These are phyloP conservation scores for Blastocystis sp. DNA, from an alignment of 352 stramenopile genomes.

Conservation along the genomic window DNA sequence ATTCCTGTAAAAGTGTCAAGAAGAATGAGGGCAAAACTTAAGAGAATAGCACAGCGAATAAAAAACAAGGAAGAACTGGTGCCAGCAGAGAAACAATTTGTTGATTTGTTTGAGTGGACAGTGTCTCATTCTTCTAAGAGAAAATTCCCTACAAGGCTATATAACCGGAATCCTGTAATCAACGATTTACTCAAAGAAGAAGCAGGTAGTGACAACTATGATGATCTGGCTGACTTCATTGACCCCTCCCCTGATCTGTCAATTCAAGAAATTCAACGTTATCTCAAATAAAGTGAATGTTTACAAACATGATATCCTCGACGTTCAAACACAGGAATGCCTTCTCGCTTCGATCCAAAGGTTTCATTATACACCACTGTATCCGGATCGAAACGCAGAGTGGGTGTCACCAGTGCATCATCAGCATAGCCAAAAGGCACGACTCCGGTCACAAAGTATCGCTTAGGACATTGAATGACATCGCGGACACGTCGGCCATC, in stretches of 20 bases:
- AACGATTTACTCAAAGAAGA: not conserved
- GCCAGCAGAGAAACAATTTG: not conserved
- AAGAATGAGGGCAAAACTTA: not conserved
- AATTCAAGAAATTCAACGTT: not conserved
- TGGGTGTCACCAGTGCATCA: not conserved
- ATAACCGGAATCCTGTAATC: not conserved
- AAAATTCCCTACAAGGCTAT: not conserved
- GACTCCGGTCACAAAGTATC: constrained; percentile 36
- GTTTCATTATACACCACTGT: constrained; percentile 45
- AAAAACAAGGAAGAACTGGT: not conserved
- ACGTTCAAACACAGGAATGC: constrained; percentile 2
- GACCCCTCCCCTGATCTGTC: not conserved
- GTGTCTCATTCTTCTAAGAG: not conserved
- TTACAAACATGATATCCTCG: not conserved
- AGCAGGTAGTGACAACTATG: not conserved
- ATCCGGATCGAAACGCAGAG: not conserved
- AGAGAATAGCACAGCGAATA: not conserved
- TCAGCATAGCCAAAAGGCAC: constrained; percentile 38
- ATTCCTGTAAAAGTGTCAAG: not conserved
- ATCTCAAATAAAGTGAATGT: not conserved
- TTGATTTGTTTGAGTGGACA: not conserved
- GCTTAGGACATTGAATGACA: not conserved
- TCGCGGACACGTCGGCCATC: constrained; percentile 18
- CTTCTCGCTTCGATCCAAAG: not conserved
- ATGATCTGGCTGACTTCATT: not conserved